These are phyloP conservation scores for Debaryomyces coudertii DNA, from an alignment of 1,139 yeast species.

Conservation along the genomic window DNA sequence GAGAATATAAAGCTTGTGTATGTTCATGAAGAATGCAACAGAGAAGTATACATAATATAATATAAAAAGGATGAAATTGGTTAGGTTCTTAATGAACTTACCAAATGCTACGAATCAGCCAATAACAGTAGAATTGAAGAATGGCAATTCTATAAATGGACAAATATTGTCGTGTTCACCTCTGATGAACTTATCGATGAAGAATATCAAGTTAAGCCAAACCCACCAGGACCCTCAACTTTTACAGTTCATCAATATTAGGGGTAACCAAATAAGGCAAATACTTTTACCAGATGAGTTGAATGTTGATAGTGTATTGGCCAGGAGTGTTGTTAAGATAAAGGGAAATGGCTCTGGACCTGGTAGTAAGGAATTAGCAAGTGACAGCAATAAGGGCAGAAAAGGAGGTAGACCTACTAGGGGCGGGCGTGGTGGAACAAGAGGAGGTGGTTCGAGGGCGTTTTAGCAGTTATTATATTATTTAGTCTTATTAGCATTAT, in stretches of 20 bases:
- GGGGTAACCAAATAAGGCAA: conserved; percentile 91
- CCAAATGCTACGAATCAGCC: conserved; percentile 70
- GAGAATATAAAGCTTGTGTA: background rate
- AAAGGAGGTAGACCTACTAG: conserved; percentile 17
- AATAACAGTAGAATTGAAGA: conserved; percentile 89
- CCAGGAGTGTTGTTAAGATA: conserved; percentile 40
- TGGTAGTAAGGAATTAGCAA: conserved; percentile 23
- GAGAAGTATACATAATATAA: background rate
- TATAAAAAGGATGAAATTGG: conserved; percentile 41
- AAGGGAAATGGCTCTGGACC: conserved; percentile 50
- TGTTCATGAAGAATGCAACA: background rate
- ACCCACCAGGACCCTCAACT: conserved; percentile 72
- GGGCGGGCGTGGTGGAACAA: conserved; percentile 21
- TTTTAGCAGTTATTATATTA: conserved; percentile 12
- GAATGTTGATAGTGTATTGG: conserved; percentile 75
- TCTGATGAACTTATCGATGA: conserved; percentile 86
- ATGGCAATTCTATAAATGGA: conserved; percentile 61
- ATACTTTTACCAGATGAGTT: conserved; percentile 85
- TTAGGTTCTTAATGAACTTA: conserved; percentile 81
- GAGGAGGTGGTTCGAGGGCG: conserved; percentile 28
- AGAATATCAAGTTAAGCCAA: conserved; percentile 77
- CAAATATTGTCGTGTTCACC: conserved; percentile 80
- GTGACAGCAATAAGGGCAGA: conserved; percentile 10
- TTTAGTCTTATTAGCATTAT: conserved; percentile 7
- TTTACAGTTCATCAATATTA: conserved; percentile 77